Evolutionary conservation across 2,329 filamentous ascomycete species (phyloP).

Genomic region (Penicillium oxalicum): DNA sequence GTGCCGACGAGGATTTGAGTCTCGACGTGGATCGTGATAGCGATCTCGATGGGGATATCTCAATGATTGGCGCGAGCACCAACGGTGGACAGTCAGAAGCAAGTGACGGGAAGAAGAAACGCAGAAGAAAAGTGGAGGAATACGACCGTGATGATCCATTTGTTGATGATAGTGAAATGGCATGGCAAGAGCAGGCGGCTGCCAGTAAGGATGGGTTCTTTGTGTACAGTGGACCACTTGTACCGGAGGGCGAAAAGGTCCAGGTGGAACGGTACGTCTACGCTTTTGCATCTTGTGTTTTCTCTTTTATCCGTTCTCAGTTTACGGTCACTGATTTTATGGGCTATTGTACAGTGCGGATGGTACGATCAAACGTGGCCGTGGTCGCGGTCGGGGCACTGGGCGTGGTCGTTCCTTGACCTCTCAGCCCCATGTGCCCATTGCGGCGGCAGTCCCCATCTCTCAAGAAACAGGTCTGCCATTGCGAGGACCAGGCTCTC

Average conservation of each 20-base stretch:
- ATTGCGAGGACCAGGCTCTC: constrained; percentile 62
- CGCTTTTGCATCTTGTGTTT: constrained; percentile 5
- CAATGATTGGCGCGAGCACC: constrained; percentile 42
- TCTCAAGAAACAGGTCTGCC: constrained; percentile 83
- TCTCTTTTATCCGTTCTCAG: neutral
- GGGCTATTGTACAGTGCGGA: constrained; percentile 52
- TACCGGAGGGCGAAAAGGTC: constrained; percentile 78
- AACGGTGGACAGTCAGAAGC: constrained; percentile 49
- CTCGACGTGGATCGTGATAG: constrained; percentile 75
- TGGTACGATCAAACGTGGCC: constrained; percentile 60
- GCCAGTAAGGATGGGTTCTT: constrained; percentile 96
- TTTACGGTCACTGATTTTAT: neutral
- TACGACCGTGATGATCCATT: constrained; percentile 64
- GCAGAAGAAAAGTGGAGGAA: constrained; percentile 62
- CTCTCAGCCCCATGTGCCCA: constrained; percentile 66
- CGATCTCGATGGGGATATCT: constrained; percentile 46
- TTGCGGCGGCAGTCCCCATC: constrained; percentile 75
- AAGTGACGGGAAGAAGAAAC: constrained; percentile 66
- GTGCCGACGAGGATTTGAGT: constrained; percentile 70
- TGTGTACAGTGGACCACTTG: constrained; percentile 87
- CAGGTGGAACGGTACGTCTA: constrained; percentile 54
- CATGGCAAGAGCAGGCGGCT: constrained; percentile 93
- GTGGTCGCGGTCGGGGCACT: constrained; percentile 50
- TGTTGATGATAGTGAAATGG: constrained; percentile 83
- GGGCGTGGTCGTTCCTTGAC: constrained; percentile 50